Base-by-base conservation (phyloP, 2,329 filamentous ascomycete species). In the Curvularia lunata region DNA sequence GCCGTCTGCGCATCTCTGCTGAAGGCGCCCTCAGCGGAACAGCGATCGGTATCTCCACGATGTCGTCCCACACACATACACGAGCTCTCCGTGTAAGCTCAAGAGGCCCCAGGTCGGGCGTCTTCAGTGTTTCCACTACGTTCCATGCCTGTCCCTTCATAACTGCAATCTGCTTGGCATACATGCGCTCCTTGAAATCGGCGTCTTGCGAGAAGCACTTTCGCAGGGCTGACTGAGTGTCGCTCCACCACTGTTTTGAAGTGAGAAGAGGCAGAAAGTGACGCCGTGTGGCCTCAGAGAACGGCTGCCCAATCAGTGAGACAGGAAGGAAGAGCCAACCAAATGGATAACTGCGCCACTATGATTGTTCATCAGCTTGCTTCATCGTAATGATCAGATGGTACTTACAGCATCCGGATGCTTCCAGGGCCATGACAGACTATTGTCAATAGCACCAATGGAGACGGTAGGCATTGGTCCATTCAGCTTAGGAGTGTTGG, bases 81-180 rank as follows among this genome's bases (percentile, higher is more conserved):
- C 94, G 88, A 48, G 92, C 90, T 65, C 95, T 85, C 62, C 95
- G 86, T 4, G 95, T 98, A 52, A 99, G 85, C 78, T 98, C 95
- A 18, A 99, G 82, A 0, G 95, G 95, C 0, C 95, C 95, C 72
- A 98, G 94, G 71, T 98, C 95, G 0, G 87, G 83, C 18, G 91
- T 91, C 76, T 99, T 99, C 60, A 99, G 84, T 0, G 95, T 97
- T 80, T 99, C 95, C 4, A 99, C 95, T 0, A 99, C 95, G 74
- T 99, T 99, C 92, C 95, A 99, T 0, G 95, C 95, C 75, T 99
- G 95, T 10, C 95, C 95, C 78, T 99, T 99, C 92, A 99, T 97
- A 58, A 99, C 95, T 1, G 95, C 94, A 61, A 99, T 96, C 73
- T 99, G 95, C 65, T 91, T 88, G n/a, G 92, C 92, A 79, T 97